Base-by-base conservation (phyloP, 345 rosid species). In the Hypericum androsaemum region DNA sequence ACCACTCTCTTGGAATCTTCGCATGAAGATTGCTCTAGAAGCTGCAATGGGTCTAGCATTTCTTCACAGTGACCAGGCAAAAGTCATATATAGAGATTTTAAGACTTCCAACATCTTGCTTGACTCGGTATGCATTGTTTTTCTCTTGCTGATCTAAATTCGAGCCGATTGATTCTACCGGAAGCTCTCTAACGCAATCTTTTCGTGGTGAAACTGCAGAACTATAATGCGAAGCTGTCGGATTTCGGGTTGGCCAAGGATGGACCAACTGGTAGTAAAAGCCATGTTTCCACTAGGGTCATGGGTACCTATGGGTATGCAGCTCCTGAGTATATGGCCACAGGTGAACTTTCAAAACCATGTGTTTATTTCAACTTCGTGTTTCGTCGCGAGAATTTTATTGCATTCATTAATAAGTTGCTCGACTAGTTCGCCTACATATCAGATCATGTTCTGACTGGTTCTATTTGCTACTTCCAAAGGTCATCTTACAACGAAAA, bases 161-260 rank as follows among this genome's bases (percentile, higher is more conserved):
- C 13, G 15, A 12, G n/a, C 13, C 3, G 13, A 2, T 6, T 44
- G 6, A 16, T 12, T 44, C 47, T 44, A 7, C 13, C 15, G 10
- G 16, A 12, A 14, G 7, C 5, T 12, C n/a, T 44, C 8, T 7
- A 44, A 10, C 16, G 8, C 16, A 14, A 0, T 12, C 13, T 10
- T 8, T 44, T 3, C 7, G 13, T 44, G 16, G 7, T n/a, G 12
- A 2, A 17, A 14, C 8, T 3, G 9, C 50, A 46, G 50, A 46
- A 46, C 22, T 46, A 46, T 14, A 13, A 46, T 14, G 50, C 50
- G 12, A 46, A 46, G 14, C 28, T 46, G 10, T 46, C 22, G 10
- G 50, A 46, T 7, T 46, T 46, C 9, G 50, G 50, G 50, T 46
- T 46, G 10, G 50, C 50, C 50, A 46, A 46, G 14, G 16, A 46